phyloP scores from a whole-genome alignment of 257 asterid genomes.

The Ophiorrhiza pumila region DNA sequence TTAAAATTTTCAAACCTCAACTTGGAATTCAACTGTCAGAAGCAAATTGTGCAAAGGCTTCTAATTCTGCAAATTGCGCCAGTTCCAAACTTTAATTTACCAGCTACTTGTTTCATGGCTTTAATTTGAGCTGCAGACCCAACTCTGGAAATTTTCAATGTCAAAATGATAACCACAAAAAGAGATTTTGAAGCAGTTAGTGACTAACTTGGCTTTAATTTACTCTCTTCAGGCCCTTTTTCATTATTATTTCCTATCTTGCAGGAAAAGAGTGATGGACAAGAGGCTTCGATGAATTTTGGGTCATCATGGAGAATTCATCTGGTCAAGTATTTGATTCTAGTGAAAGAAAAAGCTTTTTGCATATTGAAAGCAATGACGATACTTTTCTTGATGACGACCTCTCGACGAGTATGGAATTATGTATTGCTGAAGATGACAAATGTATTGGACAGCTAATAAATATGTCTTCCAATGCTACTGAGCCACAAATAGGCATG shows the following conservation, averaged over 20 bases:
- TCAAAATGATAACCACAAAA: background rate
- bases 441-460: slow-evolving; percentile 11
- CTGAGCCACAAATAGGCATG: slow-evolving; percentile 28
- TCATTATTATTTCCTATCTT: background rate
- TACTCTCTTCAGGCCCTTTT: background rate
- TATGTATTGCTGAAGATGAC: slow-evolving; percentile 19
- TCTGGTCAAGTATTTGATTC: slow-evolving; percentile 11
- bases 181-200: background rate
- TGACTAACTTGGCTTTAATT: background rate
- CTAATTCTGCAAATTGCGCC: too few species aligned
- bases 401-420: slow-evolving; percentile 8
- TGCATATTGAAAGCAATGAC: slow-evolving; percentile 14
- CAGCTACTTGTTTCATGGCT: too few species aligned
- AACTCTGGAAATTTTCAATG: background rate
- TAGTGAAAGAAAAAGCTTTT: slow-evolving; percentile 12
- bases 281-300: background rate
- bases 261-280: slow-evolving; percentile 3
- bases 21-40: background rate
- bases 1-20: background rate
- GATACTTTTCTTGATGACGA: slow-evolving; percentile 18
- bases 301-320: slow-evolving; percentile 18
- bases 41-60: too few species aligned
- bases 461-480: slow-evolving; percentile 6
- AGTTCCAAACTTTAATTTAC: too few species aligned
- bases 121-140: too few species aligned